Percentiles rank a stretch among this genome's conserved stretches.
These are phyloP conservation scores for Xylaria flabelliformis DNA, from an alignment of 495 filamentous ascomycete genomes.

Conservation along the genomic window DNA sequence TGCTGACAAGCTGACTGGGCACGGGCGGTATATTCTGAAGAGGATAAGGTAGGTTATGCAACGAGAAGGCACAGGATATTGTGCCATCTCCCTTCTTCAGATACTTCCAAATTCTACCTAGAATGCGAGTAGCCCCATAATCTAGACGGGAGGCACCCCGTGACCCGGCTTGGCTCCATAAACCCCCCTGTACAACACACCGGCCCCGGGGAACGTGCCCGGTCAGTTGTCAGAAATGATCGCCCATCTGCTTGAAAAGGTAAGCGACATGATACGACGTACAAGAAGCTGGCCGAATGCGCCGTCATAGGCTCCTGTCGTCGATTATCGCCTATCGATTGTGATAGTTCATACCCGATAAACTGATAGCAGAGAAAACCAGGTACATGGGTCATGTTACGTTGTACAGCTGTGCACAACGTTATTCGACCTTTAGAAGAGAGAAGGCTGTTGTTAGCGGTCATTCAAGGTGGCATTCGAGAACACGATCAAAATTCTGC, in stretches of 20 bases:
- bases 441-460: background rate
- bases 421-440: background rate
- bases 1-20: constrained; percentile 12
- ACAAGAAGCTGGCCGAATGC: background rate
- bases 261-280: constrained; percentile 9
- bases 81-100: constrained; percentile 7
- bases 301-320: background rate
- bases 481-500: background rate
- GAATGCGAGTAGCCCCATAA: constrained; percentile 7
- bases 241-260: constrained; percentile 15
- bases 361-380: constrained; percentile 6
- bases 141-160: constrained; percentile 17
- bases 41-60: constrained; percentile 9
- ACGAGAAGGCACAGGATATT: background rate
- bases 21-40: background rate
- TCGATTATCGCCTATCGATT: constrained; percentile 16
- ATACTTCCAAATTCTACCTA: constrained; percentile 16
- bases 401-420: constrained; percentile 8
- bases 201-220: constrained; percentile 28
- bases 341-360: constrained; percentile 14
- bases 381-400: constrained; percentile 17
- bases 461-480: background rate
- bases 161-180: constrained; percentile 24
- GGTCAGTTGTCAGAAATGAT: constrained; percentile 27
- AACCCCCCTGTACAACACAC: constrained; percentile 23